phyloP scores from a whole-genome alignment of 257 asterid species.

The Solanum chilense region DNA sequence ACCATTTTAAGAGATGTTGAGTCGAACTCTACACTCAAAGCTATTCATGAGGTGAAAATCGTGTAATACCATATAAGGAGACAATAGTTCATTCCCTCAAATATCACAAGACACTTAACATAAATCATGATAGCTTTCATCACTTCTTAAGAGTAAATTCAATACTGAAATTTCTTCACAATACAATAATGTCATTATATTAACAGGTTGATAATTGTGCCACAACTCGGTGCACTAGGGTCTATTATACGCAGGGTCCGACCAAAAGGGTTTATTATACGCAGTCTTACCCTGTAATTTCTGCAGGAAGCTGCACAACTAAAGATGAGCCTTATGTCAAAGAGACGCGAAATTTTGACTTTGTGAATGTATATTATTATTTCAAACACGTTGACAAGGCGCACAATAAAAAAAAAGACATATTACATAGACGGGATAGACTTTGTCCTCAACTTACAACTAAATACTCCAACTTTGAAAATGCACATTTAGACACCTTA shows the following conservation, averaged over 20 bases:
- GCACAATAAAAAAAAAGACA: background rate
- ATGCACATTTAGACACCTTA: background rate
- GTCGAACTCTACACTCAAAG: no score
- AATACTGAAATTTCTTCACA: no score
- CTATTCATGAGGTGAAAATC: no score
- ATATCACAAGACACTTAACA: no score
- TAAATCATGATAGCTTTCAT: no score
- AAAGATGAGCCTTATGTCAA: fast-evolving
- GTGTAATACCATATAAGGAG: no score
- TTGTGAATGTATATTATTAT: background rate
- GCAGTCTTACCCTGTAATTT: background rate
- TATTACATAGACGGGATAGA: background rate
- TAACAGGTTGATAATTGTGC: background rate
- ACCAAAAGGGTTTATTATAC: no score
- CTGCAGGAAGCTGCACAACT: background rate
- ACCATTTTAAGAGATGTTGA: no score
- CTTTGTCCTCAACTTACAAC: background rate
- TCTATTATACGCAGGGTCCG: background rate
- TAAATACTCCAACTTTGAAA: background rate
- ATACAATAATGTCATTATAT: background rate
- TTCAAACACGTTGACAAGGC: background rate
- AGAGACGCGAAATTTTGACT: background rate
- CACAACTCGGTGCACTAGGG: background rate
- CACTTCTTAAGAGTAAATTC: no score
- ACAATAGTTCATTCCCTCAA: no score